Base-by-base conservation (phyloP, 805 yeast species). In the Jamesozyma hellenica region DNA sequence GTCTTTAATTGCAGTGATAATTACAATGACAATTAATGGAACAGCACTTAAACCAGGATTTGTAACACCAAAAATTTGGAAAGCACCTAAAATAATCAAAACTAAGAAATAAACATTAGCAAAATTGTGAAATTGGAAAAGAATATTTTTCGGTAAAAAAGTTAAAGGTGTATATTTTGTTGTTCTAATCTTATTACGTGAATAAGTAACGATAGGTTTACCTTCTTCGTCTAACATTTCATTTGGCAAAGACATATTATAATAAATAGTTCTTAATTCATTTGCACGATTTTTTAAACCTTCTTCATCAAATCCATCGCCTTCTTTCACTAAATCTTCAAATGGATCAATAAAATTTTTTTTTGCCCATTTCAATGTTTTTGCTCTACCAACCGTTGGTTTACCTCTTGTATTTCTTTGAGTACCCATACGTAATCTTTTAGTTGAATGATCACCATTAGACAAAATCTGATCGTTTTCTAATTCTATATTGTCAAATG, bases 121-220 rank as follows among this genome's bases (percentile, higher is more conserved):
- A 46, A 88, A 75, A 59, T 88, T 90, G 49, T 74, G 76, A 61
- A 88, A 88, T 65, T 92, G 97, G 47, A 74, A 71, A 34, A 64
- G 60, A 35, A 90, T 60, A 62, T 90, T 87, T 59, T 87, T 87
- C 3, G 97, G 97, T 25, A 92, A 48, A 55, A 90, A 90, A 8
- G 86, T 68, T 34, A 92, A 56, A 5, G 97, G 96, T 2, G 96
- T 90, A 61, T 90, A 90, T 65, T 86, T 90, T 2, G 98, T 86
- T 0, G 97, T 87, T 66, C 96, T 77, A 50, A 92, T 85, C 60
- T 92, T 88, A 67, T 90, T 90, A 45, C 96, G 72, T 10, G 94
- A 77, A 55, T 82, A 90, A n/a, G 61, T 56, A 0, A 69, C 67
- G 15, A 52, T 55, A 1, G 90, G 83, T 28, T 72, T 70, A 12